Evolutionary conservation across 495 filamentous ascomycete genomes (phyloP), one percentile per base, ranked within the genome.

Genomic region (Penicillium bialowiezense): DNA sequence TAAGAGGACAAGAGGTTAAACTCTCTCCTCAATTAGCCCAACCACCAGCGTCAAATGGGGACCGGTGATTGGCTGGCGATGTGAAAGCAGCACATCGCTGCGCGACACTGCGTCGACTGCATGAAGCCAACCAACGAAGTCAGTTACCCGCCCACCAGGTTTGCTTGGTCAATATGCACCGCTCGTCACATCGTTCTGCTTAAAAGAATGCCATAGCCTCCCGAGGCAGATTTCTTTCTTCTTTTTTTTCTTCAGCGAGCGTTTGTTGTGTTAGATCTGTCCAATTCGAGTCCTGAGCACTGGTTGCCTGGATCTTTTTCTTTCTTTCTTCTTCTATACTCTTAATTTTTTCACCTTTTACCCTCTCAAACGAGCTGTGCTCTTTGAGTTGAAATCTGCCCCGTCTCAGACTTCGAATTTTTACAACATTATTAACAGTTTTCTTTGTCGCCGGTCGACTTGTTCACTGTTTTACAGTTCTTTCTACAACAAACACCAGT

Each of bases 161-260:
- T 9, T 19, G 37, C 35, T 41, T 47, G 23, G 24, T 24, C 19
- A 24, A 41, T 50, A 44, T 53, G 46, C 56, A 56, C 34, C 18
- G 45, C 45, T 49, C 44, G 44, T 55, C 52, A 18, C 51, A 44
- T 39, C 8, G 44, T 33, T 44, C 50, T 39, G 50, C 60, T 57
- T 65, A 64, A 72, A 70, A 67, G 43, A 45, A 60, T 55, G 45
- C 52, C 44, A 58, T 57, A 78, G 65, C 65, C 60, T 65, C 66
- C 63, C 57, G 5, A 73, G 62, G 54, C 62, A 55, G 56, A 68
- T 50, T 54, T 64, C 42, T 58, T 56, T 55, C 54, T 58, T 65
- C 60, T 68, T 63, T 68, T 64, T 58, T 75, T 73, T 85, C 84
- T 79, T 75, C 80, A 84, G 86, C 86, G 88, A 88, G 86, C 77